These are phyloP conservation scores for Schoenoplectus tabernaemontani DNA, from an alignment of 202 grass and related monocot species.

Conservation along the genomic window DNA sequence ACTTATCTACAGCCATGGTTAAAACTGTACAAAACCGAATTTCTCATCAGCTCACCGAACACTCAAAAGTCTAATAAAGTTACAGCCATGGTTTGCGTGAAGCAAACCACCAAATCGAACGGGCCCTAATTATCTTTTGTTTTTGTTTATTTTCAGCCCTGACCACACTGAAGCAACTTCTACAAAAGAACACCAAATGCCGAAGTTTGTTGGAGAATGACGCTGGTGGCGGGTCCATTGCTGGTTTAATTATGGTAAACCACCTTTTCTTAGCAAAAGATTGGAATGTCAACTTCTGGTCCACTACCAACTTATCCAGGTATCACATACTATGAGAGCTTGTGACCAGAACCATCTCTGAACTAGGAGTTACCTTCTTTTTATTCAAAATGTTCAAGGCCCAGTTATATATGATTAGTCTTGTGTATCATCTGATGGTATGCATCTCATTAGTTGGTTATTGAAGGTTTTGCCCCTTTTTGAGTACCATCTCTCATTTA, in stretches of 20 bases:
- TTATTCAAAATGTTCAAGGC: neutral
- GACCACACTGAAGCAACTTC: slow-evolving; percentile 79
- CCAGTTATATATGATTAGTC: neutral
- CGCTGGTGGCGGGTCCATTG: slow-evolving; percentile 76
- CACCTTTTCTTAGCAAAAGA: neutral
- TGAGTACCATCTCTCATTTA: neutral
- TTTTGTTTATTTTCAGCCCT: slow-evolving; percentile 43
- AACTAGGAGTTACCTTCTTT: neutral
- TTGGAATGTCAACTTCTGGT: neutral
- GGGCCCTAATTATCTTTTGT: neutral
- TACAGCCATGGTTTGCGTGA: no score
- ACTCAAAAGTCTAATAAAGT: no score
- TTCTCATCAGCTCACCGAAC: no score
- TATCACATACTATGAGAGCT: neutral
- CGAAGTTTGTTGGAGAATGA: slow-evolving; percentile 93
- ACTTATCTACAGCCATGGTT: no score
- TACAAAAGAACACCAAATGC: slow-evolving; percentile 86
- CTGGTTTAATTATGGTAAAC: slow-evolving; percentile 74
- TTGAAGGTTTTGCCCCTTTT: neutral
- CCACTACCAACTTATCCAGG: neutral
- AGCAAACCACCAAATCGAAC: no score
- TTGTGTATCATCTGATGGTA: neutral
- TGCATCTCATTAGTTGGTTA: neutral
- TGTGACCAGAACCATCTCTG: neutral
- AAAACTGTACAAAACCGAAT: no score